These are phyloP conservation scores for Fusarium succisae DNA, from an alignment of 2,329 filamentous ascomycete species.

Conservation along the genomic window DNA sequence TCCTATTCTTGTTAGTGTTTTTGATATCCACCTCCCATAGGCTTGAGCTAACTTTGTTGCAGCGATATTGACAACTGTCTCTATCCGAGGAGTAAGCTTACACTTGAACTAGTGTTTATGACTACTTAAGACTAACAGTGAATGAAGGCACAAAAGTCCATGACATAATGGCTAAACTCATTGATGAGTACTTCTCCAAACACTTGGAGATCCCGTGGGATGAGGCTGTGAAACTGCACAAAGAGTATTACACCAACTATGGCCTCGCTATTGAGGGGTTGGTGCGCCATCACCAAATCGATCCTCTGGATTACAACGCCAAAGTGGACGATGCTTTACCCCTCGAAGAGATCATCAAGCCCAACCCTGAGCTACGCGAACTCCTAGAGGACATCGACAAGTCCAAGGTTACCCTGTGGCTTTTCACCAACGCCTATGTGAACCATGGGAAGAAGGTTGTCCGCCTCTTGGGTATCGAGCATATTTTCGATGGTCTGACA, in stretches of 20 bases:
- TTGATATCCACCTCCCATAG: background rate
- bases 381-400: conserved; percentile 85
- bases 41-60: conserved; percentile 43
- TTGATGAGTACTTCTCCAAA: conserved; percentile 69
- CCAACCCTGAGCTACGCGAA: conserved; percentile 76
- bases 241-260: conserved; percentile 94
- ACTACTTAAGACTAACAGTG: conserved; percentile 8
- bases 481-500: conserved; percentile 93
- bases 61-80: conserved; percentile 99
- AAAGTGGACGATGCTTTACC: conserved; percentile 96
- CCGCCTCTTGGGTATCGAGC: conserved; percentile 80
- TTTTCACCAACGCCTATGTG: conserved; percentile 96
- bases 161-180: conserved; percentile 87
- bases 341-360: conserved; percentile 83
- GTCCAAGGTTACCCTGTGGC: conserved; percentile 86
- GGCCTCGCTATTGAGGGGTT: conserved; percentile 97
- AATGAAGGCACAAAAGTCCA: conserved; percentile 77
- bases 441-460: conserved; percentile 88
- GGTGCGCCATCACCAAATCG: conserved; percentile 92
- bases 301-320: conserved; percentile 91
- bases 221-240: conserved; percentile 87
- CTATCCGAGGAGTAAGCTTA: conserved; percentile 79
- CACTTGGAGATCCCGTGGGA: conserved; percentile 79
- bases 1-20: conserved; percentile 55
- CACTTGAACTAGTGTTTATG: background rate